phyloP scores from a whole-genome alignment of 495 filamentous ascomycete species.

The Daldinia caldariorum region DNA sequence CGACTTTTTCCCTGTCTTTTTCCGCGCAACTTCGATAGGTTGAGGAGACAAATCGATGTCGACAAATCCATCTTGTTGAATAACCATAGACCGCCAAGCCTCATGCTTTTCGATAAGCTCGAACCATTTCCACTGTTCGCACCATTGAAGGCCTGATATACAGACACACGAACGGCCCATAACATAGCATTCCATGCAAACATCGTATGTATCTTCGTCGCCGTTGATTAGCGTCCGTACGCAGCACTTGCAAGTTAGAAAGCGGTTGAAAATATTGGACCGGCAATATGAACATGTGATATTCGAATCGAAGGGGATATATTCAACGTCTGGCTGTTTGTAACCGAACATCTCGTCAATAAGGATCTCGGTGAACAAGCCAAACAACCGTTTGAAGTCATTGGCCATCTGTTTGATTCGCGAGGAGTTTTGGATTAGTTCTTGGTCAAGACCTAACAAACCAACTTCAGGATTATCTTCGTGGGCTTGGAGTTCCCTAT shows the following conservation, averaged over 20 bases:
- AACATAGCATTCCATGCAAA: constrained; percentile 96
- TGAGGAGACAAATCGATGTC: constrained; percentile 68
- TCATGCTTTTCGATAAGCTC: constrained; percentile 82
- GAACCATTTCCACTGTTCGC: constrained; percentile 89
- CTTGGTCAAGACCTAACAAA: constrained; percentile 55
- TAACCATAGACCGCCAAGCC: constrained; percentile 78
- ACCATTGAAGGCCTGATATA: constrained; percentile 85
- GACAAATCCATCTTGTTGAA: constrained; percentile 69
- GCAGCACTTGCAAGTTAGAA: constrained; percentile 88
- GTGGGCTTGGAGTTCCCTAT: constrained; percentile 65
- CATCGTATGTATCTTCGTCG: constrained; percentile 83
- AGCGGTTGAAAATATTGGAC: constrained; percentile 96
- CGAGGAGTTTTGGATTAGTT: constrained; percentile 59
- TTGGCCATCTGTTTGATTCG: constrained; percentile 72
- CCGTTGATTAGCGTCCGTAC: constrained; percentile 65
- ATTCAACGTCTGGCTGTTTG: constrained; percentile 73
- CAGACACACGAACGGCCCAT: constrained; percentile 94
- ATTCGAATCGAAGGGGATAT: constrained; percentile 80
- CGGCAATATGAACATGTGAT: constrained; percentile 96
- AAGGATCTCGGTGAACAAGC: constrained; percentile 78
- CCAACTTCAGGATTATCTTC: constrained; percentile 56
- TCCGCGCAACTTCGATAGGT: constrained; percentile 70
- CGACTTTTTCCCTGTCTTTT: constrained; percentile 72
- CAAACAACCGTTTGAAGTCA: constrained; percentile 83
- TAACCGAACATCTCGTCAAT: constrained; percentile 84